Conservation (phyloP, 305 asterid genomes). For the Fraxinus platypoda region DNA sequence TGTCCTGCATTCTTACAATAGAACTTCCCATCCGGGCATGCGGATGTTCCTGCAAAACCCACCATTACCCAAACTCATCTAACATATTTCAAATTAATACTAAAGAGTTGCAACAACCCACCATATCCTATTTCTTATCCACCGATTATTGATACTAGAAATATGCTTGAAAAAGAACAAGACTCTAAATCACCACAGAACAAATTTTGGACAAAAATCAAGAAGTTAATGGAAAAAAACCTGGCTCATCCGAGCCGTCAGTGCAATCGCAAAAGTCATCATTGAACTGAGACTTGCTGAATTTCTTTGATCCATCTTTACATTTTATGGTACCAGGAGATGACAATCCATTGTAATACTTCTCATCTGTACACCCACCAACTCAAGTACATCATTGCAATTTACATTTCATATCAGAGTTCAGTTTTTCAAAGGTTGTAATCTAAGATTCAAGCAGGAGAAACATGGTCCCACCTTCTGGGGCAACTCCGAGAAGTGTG, state of each 20-base stretch:
- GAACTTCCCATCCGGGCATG: slow-evolving; percentile 87
- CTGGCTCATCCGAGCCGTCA: slow-evolving; percentile 97
- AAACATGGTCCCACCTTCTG: slow-evolving; percentile 35
- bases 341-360: slow-evolving; percentile 49
- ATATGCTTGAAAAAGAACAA: background rate
- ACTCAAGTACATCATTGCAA: background rate
- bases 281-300: slow-evolving; percentile 67
- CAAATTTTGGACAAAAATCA: background rate
- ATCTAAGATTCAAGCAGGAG: background rate
- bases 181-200: background rate
- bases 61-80: slow-evolving; percentile 17
- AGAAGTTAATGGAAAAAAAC: slow-evolving; percentile 30
- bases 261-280: slow-evolving; percentile 94
- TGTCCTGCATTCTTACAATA: slow-evolving; percentile 89
- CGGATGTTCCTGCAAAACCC: slow-evolving; percentile 80
- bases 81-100: background rate
- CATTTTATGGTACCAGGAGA: slow-evolving; percentile 60
- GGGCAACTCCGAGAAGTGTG: slow-evolving; percentile 43
- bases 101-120: background rate
- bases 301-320: slow-evolving; percentile 73
- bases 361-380: slow-evolving; percentile 54
- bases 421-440: background rate
- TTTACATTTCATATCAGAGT: background rate
- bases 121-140: background rate
- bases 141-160: background rate